Base-by-base conservation (phyloP, 345 rosid genomes). In the Triadica sebifera region DNA sequence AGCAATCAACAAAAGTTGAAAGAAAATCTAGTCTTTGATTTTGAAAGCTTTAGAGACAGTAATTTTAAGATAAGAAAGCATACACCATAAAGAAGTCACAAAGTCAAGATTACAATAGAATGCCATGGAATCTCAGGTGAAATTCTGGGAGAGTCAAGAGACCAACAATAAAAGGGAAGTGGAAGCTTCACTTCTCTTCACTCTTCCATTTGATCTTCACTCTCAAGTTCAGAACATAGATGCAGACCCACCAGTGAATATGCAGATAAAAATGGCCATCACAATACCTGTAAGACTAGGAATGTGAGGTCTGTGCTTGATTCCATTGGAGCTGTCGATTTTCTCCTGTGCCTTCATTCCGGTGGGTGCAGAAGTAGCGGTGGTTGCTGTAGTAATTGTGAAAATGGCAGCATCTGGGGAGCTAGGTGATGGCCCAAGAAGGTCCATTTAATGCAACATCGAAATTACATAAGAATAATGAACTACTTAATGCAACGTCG, bases 371-470 rank as follows among this genome's bases (percentile, higher is more conserved):
- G 87, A 8, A 41, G 93, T 49, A 3, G 86, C 2, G 12, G 85
- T 65, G 7, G 85, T 34, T 34, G 86, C 20, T 9, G 90, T 41
- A 6, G 69, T 56, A 39, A 81, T 81, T 55, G 81, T 61, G 85
- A 93, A 95, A 69, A 87, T 80, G 8, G 90, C 90, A 17, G 90
- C 93, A 8, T 88, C 97, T 19, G 99, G 92, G 0, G 99, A 95
- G 81, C 76, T 84, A 0, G 97, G 92, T 50, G 94, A 74, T 64
- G 93, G 12, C 37, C 99, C 97, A 7, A 95, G 86, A 49, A 91
- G 89, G 94, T 72, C 19, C 74, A 72, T 74, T 69, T 34, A 12
- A 62, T n/a, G 0, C 13, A 11, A 16, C 7, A 69, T 19, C 8
- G 8, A 12, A 58, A 72, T 24, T 16, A 25, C 25, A 10, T 29